A percentile compares a stretch with the other conserved stretches of the same genome.
Evolutionary conservation across 371 early-diverging fungal genomes (phyloP).

Genomic region (Pancytospora philotis): DNA sequence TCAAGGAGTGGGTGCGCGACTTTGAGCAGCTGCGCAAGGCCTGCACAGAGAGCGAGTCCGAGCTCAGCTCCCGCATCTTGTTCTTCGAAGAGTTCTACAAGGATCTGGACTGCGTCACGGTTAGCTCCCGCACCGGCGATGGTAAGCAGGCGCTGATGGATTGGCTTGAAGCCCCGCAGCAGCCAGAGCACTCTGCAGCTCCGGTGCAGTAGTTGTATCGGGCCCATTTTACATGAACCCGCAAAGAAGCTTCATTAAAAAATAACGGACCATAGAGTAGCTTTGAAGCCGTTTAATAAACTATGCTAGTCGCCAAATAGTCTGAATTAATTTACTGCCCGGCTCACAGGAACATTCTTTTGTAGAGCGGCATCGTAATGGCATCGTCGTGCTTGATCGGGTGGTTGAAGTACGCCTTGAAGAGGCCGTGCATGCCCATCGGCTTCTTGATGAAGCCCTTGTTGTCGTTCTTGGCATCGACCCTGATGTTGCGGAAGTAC

Average conservation of each 20-base stretch:
- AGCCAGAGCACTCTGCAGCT: too few species aligned
- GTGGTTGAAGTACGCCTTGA: slow-evolving; percentile 57
- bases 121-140: slow-evolving; percentile 79
- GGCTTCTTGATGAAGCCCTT: slow-evolving; percentile 55
- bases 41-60: slow-evolving; percentile 61
- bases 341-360: slow-evolving; percentile 55
- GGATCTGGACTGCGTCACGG: slow-evolving; percentile 66
- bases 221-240: too few species aligned
- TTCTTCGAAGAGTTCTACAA: slow-evolving; percentile 94
- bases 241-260: too few species aligned
- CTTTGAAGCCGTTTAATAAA: too few species aligned
- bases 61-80: slow-evolving; percentile 81
- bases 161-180: slow-evolving; percentile 7
- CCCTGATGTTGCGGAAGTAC: slow-evolving; percentile 51
- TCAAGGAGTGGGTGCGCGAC: slow-evolving; percentile 86
- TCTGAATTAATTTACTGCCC: too few species aligned
- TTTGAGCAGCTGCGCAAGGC: slow-evolving; percentile 82
- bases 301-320: too few species aligned
- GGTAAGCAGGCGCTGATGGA: slow-evolving; percentile 82
- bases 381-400: slow-evolving; percentile 54
- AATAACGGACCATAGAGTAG: too few species aligned
- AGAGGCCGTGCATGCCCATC: slow-evolving; percentile 55
- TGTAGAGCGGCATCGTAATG: slow-evolving; percentile 54
- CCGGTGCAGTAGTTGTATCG: too few species aligned
- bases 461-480: slow-evolving; percentile 41